phyloP scores from a whole-genome alignment of 768 basidiomycete genomes.

The Gloeostereum incarnatum region DNA sequence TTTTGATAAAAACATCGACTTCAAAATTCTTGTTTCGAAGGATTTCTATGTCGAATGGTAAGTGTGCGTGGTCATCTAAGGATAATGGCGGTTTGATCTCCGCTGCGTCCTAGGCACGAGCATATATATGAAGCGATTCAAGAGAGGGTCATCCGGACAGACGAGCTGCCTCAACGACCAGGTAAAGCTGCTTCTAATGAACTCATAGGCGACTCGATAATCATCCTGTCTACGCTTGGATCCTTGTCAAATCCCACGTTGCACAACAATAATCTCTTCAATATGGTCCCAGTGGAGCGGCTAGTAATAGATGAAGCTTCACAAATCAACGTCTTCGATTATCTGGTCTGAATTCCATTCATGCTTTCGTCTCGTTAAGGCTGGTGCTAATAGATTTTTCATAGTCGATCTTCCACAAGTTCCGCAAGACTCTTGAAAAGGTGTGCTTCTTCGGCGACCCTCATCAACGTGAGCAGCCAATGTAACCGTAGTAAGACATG shows the following conservation, averaged over 20 bases:
- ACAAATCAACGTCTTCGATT: slow-evolving; percentile 38
- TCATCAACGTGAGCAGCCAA: slow-evolving; percentile 31
- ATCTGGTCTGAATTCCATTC: slow-evolving; percentile 23
- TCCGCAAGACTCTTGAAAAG: slow-evolving; percentile 23
- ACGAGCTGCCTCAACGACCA: slow-evolving; percentile 27
- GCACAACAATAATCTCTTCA: slow-evolving; percentile 20
- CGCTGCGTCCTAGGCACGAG: slow-evolving; percentile 31
- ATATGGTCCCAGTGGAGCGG: slow-evolving; percentile 28
- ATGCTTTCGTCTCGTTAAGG: neutral
- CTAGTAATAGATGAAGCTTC: slow-evolving; percentile 52
- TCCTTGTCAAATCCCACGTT: slow-evolving; percentile 39
- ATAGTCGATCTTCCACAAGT: slow-evolving; percentile 35
- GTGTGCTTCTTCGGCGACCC: slow-evolving; percentile 48
- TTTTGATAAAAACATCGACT: slow-evolving; percentile 22
- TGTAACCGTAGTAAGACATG: neutral
- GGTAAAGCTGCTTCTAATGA: slow-evolving; percentile 13
- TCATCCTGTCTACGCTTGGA: slow-evolving; percentile 39
- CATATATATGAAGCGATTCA: slow-evolving; percentile 29
- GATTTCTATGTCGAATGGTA: slow-evolving; percentile 42
- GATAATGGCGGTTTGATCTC: neutral
- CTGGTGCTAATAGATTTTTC: neutral
- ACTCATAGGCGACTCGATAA: slow-evolving; percentile 18
- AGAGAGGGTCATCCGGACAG: slow-evolving; percentile 27
- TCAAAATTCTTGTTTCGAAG: slow-evolving; percentile 34
- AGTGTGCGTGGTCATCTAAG: neutral